Evolutionary conservation across 73 alveolate species (phyloP).

Genomic region (Tetrahymena borealis): DNA sequence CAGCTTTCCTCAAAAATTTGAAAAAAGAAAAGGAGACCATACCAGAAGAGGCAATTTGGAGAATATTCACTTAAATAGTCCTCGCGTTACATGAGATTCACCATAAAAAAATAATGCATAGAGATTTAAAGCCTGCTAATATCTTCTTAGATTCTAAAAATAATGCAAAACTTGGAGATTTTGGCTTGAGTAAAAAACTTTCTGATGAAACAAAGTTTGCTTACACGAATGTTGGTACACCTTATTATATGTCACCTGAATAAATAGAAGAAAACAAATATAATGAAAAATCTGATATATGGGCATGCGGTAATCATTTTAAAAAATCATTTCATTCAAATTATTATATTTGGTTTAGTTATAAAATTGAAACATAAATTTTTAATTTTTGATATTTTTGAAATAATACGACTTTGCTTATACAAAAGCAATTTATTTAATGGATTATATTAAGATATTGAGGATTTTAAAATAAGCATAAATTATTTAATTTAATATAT

Average conservation of each 20-base stretch:
- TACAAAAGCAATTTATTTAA: no score
- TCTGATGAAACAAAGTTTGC: conserved; percentile 84
- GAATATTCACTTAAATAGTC: conserved; percentile 74
- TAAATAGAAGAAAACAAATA: conserved; percentile 85
- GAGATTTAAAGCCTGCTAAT: conserved; percentile 89
- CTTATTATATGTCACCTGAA: conserved; percentile 96
- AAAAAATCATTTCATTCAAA: no score
- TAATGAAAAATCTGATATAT: conserved; percentile 93
- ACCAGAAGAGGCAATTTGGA: conserved; percentile 89
- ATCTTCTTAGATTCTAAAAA: conserved; percentile 70
- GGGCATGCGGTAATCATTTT: conserved; percentile 72
- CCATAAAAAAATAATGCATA: conserved; percentile 70
- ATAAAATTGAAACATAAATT: neutral
- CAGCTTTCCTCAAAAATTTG: conserved; percentile 63
- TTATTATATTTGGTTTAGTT: no score
- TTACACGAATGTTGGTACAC: conserved; percentile 94
- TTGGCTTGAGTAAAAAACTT: conserved; percentile 84
- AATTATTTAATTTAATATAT: no score
- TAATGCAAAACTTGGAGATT: conserved; percentile 89
- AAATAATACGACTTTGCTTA: no score
- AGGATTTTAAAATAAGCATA: no score
- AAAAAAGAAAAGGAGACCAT: conserved; percentile 61
- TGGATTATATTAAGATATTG: no score
- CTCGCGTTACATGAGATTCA: conserved; percentile 88
- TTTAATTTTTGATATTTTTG: neutral